phyloP scores from a whole-genome alignment of 2,329 filamentous ascomycete species.

The Niveomyces coronatus region DNA sequence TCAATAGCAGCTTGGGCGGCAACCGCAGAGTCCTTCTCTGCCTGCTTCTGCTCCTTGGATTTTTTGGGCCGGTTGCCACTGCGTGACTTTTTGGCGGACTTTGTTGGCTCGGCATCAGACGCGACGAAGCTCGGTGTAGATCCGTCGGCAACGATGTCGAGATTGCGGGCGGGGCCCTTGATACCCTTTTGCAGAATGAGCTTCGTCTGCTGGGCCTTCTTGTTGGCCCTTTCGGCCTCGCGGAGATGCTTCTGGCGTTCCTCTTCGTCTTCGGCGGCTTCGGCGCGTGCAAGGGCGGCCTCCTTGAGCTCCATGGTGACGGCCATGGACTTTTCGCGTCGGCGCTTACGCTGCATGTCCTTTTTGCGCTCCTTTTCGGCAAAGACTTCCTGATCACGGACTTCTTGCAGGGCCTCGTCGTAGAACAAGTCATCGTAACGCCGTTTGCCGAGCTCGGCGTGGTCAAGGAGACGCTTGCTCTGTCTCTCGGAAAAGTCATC shows the following conservation, averaged over 20 bases:
- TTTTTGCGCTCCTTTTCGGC: constrained; percentile 99
- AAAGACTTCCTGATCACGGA: constrained; percentile 79
- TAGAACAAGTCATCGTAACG: constrained; percentile 71
- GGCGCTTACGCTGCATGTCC: constrained; percentile 96
- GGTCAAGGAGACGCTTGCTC: constrained; percentile 53
- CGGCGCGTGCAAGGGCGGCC: constrained; percentile 66
- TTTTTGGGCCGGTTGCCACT: constrained; percentile 72
- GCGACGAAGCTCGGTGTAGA: constrained; percentile 75
- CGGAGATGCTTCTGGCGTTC: constrained; percentile 72
- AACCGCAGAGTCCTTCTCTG: constrained; percentile 73
- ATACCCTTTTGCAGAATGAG: constrained; percentile 78
- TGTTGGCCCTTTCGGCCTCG: constrained; percentile 81
- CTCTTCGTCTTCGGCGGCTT: constrained; percentile 68
- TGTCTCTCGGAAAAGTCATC: constrained; percentile 48
- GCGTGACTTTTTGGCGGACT: constrained; percentile 41
- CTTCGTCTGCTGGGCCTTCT: constrained; percentile 87
- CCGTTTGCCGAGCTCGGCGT: constrained; percentile 61
- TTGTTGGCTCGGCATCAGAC: constrained; percentile 43
- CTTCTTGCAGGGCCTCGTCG: constrained; percentile 71
- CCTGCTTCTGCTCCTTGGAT: constrained; percentile 76
- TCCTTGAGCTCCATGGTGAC: constrained; percentile 88
- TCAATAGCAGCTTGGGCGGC: constrained; percentile 78
- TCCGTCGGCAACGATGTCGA: constrained; percentile 74
- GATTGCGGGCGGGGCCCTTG: constrained; percentile 60
- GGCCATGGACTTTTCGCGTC: constrained; percentile 91